A percentile compares a stretch with the other conserved stretches of the same genome.
Conservation (phyloP, 306 rosid genomes). For the Lathyrus oleraceus region DNA sequence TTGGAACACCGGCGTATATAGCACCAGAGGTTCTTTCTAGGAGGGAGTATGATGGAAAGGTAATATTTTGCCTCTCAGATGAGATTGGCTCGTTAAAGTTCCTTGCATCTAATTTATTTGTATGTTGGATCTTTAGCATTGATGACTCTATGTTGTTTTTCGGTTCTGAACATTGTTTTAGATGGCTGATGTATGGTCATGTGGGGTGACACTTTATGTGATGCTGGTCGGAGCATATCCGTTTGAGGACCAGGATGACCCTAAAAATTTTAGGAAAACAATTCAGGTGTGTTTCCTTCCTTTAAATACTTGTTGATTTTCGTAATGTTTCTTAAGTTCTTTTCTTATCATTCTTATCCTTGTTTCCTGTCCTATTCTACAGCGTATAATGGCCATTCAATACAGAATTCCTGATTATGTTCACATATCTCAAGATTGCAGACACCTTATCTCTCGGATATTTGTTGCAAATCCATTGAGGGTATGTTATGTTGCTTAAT, state of each 20-base stretch:
- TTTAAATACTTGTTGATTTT: constrained; percentile 27
- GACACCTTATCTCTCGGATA: constrained; percentile 53
- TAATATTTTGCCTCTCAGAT: constrained; percentile 21
- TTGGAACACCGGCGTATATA: constrained; percentile 71
- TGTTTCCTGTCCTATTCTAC: constrained; percentile 34
- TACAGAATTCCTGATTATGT: constrained; percentile 70
- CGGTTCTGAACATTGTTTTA: constrained; percentile 21
- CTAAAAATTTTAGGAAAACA: constrained; percentile 70
- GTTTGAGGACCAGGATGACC: constrained; percentile 78
- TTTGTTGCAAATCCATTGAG: constrained; percentile 58
- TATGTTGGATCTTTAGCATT: constrained; percentile 5
- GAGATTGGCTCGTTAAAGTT: constrained; percentile 1
- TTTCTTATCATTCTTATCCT: constrained; percentile 26
- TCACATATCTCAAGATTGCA: constrained; percentile 69
- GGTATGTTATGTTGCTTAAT: constrained; percentile 41
- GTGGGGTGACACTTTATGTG: constrained; percentile 83
- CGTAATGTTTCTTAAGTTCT: not conserved
- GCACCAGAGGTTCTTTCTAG: constrained; percentile 74
- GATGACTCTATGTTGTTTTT: constrained; percentile 26
- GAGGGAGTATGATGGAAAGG: constrained; percentile 68
- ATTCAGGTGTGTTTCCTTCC: constrained; percentile 52
- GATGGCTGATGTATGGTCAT: constrained; percentile 88
- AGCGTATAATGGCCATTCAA: constrained; percentile 66
- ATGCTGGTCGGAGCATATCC: constrained; percentile 83
- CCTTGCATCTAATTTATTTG: constrained; percentile 9